Evolutionary conservation across 2,329 filamentous ascomycete genomes (phyloP).

Genomic region (Apiospora sp.): DNA sequence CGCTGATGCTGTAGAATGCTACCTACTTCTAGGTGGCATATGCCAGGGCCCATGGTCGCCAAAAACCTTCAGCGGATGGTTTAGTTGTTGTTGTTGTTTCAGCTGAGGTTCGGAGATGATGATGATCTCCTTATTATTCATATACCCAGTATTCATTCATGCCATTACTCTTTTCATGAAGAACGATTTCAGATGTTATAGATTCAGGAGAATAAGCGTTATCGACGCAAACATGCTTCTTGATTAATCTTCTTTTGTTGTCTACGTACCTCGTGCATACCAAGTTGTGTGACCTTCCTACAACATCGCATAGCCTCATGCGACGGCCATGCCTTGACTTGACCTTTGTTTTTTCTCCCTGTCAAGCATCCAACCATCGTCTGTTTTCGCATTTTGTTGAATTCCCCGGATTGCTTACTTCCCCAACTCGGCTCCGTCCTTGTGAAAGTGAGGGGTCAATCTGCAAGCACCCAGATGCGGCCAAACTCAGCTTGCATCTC

Average conservation of each 20-base stretch:
- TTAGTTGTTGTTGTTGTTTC: not conserved
- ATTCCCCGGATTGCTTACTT: not conserved
- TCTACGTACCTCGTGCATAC: not conserved
- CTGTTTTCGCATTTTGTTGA: not conserved
- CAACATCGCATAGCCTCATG: not conserved
- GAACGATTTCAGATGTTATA: slow-evolving; percentile 11
- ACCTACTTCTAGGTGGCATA: not conserved
- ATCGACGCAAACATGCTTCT: not conserved
- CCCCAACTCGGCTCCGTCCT: not conserved
- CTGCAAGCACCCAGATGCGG: not conserved
- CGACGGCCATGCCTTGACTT: not conserved
- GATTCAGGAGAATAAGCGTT: not conserved
- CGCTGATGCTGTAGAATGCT: not conserved
- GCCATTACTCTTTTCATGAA: slow-evolving; percentile 13
- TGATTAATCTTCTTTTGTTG: not conserved
- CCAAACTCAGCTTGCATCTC: not conserved
- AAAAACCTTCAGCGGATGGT: not conserved
- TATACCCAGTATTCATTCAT: slow-evolving; percentile 19
- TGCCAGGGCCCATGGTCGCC: not conserved
- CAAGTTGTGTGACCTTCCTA: not conserved
- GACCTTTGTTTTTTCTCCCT: not conserved
- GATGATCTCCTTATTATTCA: slow-evolving; percentile 7
- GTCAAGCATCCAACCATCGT: not conserved
- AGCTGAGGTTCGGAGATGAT: slow-evolving; percentile 7
- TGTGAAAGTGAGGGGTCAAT: slow-evolving; percentile 7